Evolutionary conservation across 1,139 yeast genomes (phyloP).

Genomic region (Geotrichum europaeum): DNA sequence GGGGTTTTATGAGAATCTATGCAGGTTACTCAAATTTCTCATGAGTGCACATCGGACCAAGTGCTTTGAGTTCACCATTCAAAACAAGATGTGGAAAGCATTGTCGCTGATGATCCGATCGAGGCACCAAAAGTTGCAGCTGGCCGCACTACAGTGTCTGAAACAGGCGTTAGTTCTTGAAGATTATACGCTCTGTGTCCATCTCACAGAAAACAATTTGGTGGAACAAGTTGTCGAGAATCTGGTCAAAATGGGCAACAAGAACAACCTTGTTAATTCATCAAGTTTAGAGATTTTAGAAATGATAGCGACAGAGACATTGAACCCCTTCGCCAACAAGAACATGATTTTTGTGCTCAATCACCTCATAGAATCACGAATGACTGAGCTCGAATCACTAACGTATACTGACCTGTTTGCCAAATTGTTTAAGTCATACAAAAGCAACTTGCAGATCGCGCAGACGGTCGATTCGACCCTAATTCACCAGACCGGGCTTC

Average conservation of each 20-base stretch:
- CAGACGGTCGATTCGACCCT: not conserved
- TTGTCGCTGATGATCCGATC: not conserved
- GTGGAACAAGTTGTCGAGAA: constrained; percentile 44
- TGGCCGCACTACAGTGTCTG: constrained; percentile 4
- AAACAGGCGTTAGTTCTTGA: constrained; percentile 3
- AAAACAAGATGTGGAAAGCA: constrained; percentile 34
- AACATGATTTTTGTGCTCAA: constrained; percentile 1
- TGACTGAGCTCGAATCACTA: not conserved
- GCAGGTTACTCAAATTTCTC: constrained; percentile 65
- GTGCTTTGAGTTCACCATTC: constrained; percentile 57
- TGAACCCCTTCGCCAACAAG: not conserved
- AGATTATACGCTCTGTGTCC: not conserved
- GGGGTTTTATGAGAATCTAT: constrained; percentile 54
- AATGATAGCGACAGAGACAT: constrained; percentile 13
- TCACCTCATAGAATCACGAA: not conserved
- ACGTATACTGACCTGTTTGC: not conserved
- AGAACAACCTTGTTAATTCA: constrained; percentile 66
- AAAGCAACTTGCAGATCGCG: not conserved
- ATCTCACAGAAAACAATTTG: not conserved
- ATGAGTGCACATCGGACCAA: constrained; percentile 50
- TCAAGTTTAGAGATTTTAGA: constrained; percentile 59
- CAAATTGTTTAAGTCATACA: not conserved
- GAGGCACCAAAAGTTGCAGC: not conserved
- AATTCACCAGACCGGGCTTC: not conserved
- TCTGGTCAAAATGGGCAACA: constrained; percentile 45